Conservation (phyloP, 331 rosid species). For the Dryas integrifolia region DNA sequence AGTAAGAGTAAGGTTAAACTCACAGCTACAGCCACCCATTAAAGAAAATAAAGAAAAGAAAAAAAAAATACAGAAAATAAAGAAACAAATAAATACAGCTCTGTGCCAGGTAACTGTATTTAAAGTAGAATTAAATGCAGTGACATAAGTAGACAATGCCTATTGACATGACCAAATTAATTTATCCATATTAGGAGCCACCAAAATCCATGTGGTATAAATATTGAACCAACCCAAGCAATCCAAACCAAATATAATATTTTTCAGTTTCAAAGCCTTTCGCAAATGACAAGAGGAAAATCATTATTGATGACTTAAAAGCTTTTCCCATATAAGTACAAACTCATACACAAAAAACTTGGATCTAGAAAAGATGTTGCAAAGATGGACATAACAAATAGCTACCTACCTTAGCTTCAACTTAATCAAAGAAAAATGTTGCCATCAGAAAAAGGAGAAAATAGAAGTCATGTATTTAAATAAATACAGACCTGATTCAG, state of each 20-base stretch:
- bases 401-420: background rate
- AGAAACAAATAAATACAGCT: no score
- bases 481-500: constrained; percentile 43
- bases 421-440: background rate
- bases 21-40: no score
- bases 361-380: background rate
- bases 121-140: no score
- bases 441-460: constrained; percentile 1
- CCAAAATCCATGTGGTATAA: background rate
- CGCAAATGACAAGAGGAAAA: background rate
- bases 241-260: background rate
- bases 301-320: background rate
- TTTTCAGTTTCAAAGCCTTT: background rate
- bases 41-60: no score
- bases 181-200: background rate
- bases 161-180: no score
- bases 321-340: background rate
- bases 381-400: background rate
- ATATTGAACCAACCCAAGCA: background rate
- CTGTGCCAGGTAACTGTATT: no score
- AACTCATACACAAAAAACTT: background rate
- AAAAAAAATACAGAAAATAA: no score
- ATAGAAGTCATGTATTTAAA: background rate
- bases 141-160: no score
- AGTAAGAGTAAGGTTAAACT: no score